Conservation (phyloP, 2,329 filamentous ascomycete genomes). For the Periconia digitata region DNA sequence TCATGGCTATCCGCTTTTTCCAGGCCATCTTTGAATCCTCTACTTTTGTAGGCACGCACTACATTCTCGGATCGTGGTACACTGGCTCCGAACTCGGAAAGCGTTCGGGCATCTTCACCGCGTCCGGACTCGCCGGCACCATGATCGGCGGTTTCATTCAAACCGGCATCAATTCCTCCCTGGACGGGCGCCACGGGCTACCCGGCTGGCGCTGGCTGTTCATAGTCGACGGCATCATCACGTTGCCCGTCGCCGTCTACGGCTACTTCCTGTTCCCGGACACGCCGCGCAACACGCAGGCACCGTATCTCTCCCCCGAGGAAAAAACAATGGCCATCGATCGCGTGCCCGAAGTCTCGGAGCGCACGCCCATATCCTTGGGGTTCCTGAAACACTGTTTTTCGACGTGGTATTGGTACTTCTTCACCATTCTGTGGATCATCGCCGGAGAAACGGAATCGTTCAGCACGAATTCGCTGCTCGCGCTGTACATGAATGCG, state of each 20-base stretch:
- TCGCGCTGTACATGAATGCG: conserved; percentile 54
- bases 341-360: conserved; percentile 47
- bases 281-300: conserved; percentile 47
- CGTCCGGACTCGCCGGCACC: conserved; percentile 60
- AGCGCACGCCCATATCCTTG: conserved; percentile 50
- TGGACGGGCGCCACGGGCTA: conserved; percentile 53
- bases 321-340: conserved; percentile 49
- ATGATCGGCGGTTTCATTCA: conserved; percentile 67
- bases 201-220: conserved; percentile 58
- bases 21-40: conserved; percentile 6
- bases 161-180: conserved; percentile 50
- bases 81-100: conserved; percentile 63
- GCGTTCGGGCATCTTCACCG: conserved; percentile 62
- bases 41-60: conserved; percentile 50
- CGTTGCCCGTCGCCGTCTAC: conserved; percentile 43
- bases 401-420: conserved; percentile 65
- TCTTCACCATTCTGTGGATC: conserved; percentile 67
- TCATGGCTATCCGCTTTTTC: conserved; percentile 6
- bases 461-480: conserved; percentile 65
- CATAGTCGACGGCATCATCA: conserved; percentile 43
- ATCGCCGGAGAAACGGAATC: conserved; percentile 73
- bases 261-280: conserved; percentile 47
- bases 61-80: conserved; percentile 65
- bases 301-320: conserved; percentile 44
- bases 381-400: conserved; percentile 59